Evolutionary conservation across 352 stramenopile species (phyloP), one percentile per base, ranked within the genome.

Genomic region (Phytophthora pluvialis): DNA sequence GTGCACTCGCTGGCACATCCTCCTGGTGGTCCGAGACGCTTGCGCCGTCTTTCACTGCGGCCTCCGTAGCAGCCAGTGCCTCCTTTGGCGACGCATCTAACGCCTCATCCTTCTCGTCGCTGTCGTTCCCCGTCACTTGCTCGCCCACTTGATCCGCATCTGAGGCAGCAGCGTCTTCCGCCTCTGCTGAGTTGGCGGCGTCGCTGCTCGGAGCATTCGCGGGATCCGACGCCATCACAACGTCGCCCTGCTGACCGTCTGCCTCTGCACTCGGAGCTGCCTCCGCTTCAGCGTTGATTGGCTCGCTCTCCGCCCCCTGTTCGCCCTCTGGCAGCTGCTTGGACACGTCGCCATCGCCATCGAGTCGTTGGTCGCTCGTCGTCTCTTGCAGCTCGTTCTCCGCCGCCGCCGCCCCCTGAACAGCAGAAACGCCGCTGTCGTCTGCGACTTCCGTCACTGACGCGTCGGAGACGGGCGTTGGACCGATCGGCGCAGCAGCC

Each of bases 321-420:
- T 51, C n/a, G n/a, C 13, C 21, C 21, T 21, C 1, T 21, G 21
- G 21, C 21, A 21, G 46, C 56, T 53, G 55, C 10, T 42, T 43
- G 2, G 46, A 15, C 42, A 28, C 42, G 42, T 44, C 32, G n/a
- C 13, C 21, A 39, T 5, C 35, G 35, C 18, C 46, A 53, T 60
- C 45, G 16, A 69, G 15, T 36, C 40, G 13, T 42, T 53, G 44
- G 10, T 57, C 25, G 13, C 2, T 16, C 36, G 31, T 54, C 44
- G 38, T 40, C 49, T 59, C 32, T 40, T 60, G 45, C 18, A n/a
- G 8, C 15, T 48, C 35, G 13, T 16, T 50, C 7, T 33, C n/a
- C 0, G 38, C 29, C 21, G 52, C 26, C n/a, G 11, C 18, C 1
- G 35, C 39, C 31, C 52, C 31, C 18, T 46, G 3, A 8, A 18